A percentile compares a stretch with the other conserved stretches of the same genome.
Evolutionary conservation across 2,329 filamentous ascomycete species (phyloP).

Genomic region (Fusarium proliferatum): DNA sequence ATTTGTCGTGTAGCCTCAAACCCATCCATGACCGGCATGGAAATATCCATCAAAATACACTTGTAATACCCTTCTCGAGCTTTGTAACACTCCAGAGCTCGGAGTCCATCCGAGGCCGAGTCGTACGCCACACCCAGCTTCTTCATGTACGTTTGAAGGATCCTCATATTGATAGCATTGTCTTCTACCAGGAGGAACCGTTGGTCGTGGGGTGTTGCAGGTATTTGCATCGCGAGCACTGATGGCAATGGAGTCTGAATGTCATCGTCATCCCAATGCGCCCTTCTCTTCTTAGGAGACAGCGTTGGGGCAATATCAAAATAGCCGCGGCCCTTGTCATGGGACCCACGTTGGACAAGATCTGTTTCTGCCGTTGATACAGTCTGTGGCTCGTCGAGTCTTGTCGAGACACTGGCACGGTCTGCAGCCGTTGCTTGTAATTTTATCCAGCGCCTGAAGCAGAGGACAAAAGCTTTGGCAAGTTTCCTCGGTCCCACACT

Average conservation of each 20-base stretch:
- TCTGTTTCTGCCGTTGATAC: background rate
- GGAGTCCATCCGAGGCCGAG: constrained; percentile 49
- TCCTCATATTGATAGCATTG: constrained; percentile 54
- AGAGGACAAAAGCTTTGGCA: constrained; percentile 47
- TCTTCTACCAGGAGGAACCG: constrained; percentile 55
- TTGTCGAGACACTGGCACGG: constrained; percentile 23
- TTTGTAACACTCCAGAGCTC: constrained; percentile 49
- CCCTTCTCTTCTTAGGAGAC: constrained; percentile 14
- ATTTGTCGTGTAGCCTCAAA: constrained; percentile 63
- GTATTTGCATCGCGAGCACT: background rate
- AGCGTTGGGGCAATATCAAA: constrained; percentile 1
- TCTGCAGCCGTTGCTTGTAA: constrained; percentile 11
- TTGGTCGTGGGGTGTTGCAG: background rate
- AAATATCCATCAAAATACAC: constrained; percentile 61
- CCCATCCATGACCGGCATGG: constrained; percentile 68
- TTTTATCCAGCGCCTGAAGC: constrained; percentile 45
- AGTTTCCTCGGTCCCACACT: constrained; percentile 54
- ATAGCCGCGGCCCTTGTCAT: background rate
- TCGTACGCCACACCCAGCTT: constrained; percentile 47
- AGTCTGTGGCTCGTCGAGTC: constrained; percentile 2
- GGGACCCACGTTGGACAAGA: background rate
- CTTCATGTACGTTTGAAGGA: constrained; percentile 50
- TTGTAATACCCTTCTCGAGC: constrained; percentile 36
- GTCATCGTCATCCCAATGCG: background rate
- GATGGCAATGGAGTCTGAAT: constrained; percentile 1